Percentiles rank a stretch among this genome's conserved stretches.
phyloP scores from a whole-genome alignment of 495 filamentous ascomycete species.

The Niebla homalea region DNA sequence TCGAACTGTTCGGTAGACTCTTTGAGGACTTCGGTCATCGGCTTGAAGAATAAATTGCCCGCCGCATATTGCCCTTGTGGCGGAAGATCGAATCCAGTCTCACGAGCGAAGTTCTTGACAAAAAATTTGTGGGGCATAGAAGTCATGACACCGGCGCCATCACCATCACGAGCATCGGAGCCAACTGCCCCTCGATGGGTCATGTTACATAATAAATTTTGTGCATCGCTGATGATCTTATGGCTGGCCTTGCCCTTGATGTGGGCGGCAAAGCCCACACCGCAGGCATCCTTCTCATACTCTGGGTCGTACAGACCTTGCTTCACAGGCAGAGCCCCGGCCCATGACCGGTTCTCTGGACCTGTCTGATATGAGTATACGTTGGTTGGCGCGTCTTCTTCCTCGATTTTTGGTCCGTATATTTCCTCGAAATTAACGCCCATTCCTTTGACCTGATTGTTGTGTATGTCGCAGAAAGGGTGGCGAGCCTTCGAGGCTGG shows the following conservation, averaged over 20 bases:
- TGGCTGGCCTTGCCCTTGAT: constrained; percentile 97
- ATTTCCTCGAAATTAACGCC: constrained; percentile 52
- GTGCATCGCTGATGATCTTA: constrained; percentile 98
- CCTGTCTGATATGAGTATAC: constrained; percentile 76
- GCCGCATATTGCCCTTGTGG: constrained; percentile 89
- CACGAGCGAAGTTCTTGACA: constrained; percentile 90
- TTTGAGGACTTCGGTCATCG: constrained; percentile 72
- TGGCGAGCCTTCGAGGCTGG: too few relatives aligned
- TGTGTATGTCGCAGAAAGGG: too few relatives aligned
- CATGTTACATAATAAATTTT: constrained; percentile 98
- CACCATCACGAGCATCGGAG: constrained; percentile 93
- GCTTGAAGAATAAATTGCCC: constrained; percentile 98
- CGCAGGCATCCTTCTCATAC: constrained; percentile 97
- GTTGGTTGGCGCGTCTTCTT: constrained; percentile 43
- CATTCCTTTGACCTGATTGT: constrained; percentile 31
- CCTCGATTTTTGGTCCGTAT: constrained; percentile 47
- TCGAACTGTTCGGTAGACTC: constrained; percentile 83
- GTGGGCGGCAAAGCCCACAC: constrained; percentile 97
- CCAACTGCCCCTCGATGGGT: constrained; percentile 98
- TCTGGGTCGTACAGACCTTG: constrained; percentile 96
- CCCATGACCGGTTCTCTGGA: constrained; percentile 86
- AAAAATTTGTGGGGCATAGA: constrained; percentile 99
- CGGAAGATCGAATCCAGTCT: constrained; percentile 75
- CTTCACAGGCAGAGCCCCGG: constrained; percentile 85
- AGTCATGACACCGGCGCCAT: constrained; percentile 98